These are phyloP conservation scores for Thermochaetoides thermophila DNA, from an alignment of 495 filamentous ascomycete genomes.

Conservation along the genomic window DNA sequence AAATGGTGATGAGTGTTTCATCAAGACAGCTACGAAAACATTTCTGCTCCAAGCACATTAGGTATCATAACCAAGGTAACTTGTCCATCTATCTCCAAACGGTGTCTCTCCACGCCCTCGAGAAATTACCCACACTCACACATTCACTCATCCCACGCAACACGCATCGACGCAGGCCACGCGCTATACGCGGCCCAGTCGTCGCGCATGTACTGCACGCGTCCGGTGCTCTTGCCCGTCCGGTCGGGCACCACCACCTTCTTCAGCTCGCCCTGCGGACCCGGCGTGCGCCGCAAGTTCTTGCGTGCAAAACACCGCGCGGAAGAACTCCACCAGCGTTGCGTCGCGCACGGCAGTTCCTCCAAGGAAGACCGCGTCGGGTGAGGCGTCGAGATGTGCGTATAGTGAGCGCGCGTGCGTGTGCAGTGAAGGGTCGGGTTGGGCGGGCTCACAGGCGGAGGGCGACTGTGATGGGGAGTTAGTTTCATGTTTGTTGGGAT, in stretches of 20 bases:
- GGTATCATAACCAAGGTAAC: too few relatives aligned
- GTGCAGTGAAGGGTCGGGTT: conserved; percentile 50
- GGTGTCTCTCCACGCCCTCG: too few relatives aligned
- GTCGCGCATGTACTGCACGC: conserved; percentile 55
- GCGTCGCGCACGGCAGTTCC: conserved; percentile 44
- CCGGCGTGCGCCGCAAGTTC: conserved; percentile 52
- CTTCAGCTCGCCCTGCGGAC: conserved; percentile 58
- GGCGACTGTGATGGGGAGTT: conserved; percentile 44
- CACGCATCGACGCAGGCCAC: conserved; percentile 57
- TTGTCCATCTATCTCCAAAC: too few relatives aligned
- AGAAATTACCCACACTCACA: too few relatives aligned
- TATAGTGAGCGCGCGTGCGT: conserved; percentile 52
- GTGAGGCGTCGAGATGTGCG: conserved; percentile 46
- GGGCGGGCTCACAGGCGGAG: too few relatives aligned
- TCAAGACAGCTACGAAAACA: too few relatives aligned
- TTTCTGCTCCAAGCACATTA: too few relatives aligned
- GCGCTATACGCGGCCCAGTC: conserved; percentile 57
- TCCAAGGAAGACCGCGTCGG: conserved; percentile 47
- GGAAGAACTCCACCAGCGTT: conserved; percentile 52
- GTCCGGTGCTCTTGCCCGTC: conserved; percentile 27
- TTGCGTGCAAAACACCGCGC: conserved; percentile 48
- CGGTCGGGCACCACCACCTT: conserved; percentile 32
- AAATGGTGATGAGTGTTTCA: too few relatives aligned
- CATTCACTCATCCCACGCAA: conserved; percentile 40
- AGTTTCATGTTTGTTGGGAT: conserved; percentile 43